These are phyloP conservation scores for Hygrophila difformis DNA, from an alignment of 257 asterid species.

Conservation along the genomic window DNA sequence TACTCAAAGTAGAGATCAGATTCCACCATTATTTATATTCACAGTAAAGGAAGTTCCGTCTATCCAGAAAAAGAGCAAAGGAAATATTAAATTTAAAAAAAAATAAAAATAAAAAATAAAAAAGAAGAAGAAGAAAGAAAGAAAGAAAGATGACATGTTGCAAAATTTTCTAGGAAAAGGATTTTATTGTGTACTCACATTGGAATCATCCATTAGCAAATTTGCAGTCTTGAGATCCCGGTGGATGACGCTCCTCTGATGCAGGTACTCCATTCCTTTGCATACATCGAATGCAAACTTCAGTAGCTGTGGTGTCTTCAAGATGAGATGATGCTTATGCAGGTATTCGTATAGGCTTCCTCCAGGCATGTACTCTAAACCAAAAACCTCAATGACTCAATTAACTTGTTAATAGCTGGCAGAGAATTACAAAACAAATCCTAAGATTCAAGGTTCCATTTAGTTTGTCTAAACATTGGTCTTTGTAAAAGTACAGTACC, in stretches of 20 bases:
- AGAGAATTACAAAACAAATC: too few species aligned
- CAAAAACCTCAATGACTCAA: neutral
- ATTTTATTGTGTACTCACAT: constrained; percentile 40
- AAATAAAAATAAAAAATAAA: neutral
- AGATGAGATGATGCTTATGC: constrained; percentile 43
- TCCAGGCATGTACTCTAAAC: constrained; percentile 76
- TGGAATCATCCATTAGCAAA: constrained; percentile 58
- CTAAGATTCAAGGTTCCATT: too few species aligned
- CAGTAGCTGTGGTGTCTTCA: constrained; percentile 62
- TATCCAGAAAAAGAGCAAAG: too few species aligned
- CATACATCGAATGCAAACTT: constrained; percentile 78
- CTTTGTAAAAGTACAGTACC: constrained; percentile 32
- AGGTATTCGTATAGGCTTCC: constrained; percentile 80
- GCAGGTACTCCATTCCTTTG: constrained; percentile 92
- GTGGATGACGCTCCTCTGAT: constrained; percentile 67
- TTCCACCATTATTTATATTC: too few species aligned
- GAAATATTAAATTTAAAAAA: too few species aligned
- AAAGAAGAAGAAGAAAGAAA: neutral
- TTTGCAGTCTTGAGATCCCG: constrained; percentile 90
- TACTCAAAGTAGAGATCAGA: too few species aligned
- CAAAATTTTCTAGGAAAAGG: too few species aligned
- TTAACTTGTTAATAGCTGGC: too few species aligned
- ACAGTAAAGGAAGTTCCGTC: too few species aligned
- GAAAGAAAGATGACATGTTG: too few species aligned
- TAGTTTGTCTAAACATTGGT: too few species aligned